These are phyloP conservation scores for Pleurotus salmoneostramineus DNA, from an alignment of 768 basidiomycete genomes.

Conservation along the genomic window DNA sequence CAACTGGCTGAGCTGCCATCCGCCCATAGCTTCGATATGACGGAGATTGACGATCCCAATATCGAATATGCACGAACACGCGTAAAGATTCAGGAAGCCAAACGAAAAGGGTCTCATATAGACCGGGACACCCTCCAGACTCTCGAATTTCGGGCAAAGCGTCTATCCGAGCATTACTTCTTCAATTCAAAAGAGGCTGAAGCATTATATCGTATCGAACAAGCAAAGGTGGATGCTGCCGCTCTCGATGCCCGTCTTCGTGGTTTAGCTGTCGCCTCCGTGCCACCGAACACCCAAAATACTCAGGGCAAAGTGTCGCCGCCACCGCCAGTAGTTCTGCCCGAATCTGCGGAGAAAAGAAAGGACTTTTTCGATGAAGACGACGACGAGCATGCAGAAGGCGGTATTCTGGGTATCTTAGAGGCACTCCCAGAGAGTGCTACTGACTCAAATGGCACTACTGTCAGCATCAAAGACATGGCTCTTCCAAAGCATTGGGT, in stretches of 20 bases:
- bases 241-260: constrained; percentile 40
- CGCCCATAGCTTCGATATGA: constrained; percentile 9
- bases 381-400: constrained; percentile 44
- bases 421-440: constrained; percentile 60
- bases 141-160: constrained; percentile 42
- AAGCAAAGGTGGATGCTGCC: constrained; percentile 41
- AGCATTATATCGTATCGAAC: constrained; percentile 48
- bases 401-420: constrained; percentile 66
- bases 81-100: constrained; percentile 47
- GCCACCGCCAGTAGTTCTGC: not conserved
- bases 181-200: constrained; percentile 70
- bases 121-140: constrained; percentile 24
- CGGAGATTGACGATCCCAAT: constrained; percentile 53
- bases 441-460: constrained; percentile 47
- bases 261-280: constrained; percentile 11
- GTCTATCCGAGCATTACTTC: constrained; percentile 56
- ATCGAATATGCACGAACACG: constrained; percentile 60
- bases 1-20: not conserved
- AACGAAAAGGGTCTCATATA: constrained; percentile 10
- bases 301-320: not conserved
- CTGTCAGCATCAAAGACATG: constrained; percentile 65
- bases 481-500: constrained; percentile 79
- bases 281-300: not conserved
- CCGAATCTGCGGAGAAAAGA: not conserved
- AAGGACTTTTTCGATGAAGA: constrained; percentile 54